These are phyloP conservation scores for Rheum nobile DNA, from an alignment of 148 eudicot genomes.

Conservation along the genomic window DNA sequence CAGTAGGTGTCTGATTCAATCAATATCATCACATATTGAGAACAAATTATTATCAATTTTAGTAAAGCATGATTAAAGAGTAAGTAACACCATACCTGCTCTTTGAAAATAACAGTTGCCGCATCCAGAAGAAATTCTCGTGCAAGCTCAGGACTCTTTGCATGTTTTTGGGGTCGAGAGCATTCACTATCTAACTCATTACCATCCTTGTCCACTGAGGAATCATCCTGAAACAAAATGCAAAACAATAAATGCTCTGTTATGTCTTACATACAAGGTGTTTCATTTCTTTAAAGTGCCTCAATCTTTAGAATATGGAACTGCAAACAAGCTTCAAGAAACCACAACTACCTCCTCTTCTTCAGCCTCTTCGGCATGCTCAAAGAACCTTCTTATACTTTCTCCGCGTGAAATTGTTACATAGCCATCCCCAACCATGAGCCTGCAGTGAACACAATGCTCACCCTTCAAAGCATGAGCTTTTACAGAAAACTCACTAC, in stretches of 20 bases:
- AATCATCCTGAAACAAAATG: constrained; percentile 64
- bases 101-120: constrained; percentile 95
- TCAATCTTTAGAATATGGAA: neutral
- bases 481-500: constrained; percentile 69
- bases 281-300: neutral
- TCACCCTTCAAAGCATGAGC: constrained; percentile 93
- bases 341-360: constrained; percentile 80
- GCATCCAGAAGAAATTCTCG: constrained; percentile 96
- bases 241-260: neutral
- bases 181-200: constrained; percentile 95
- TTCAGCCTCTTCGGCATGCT: constrained; percentile 97
- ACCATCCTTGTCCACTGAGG: constrained; percentile 90
- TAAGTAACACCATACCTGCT: constrained; percentile 56
- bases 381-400: constrained; percentile 83
- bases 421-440: constrained; percentile 91
- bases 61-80: neutral
- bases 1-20: neutral
- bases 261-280: neutral
- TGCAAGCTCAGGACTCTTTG: constrained; percentile 99
- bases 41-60: neutral
- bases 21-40: neutral
- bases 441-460: constrained; percentile 89
- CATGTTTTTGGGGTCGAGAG: constrained; percentile 98
- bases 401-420: constrained; percentile 71
- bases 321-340: constrained; percentile 7